phyloP scores from a whole-genome alignment of 371 early-diverging fungal genomes.

The Mortierella sp. region DNA sequence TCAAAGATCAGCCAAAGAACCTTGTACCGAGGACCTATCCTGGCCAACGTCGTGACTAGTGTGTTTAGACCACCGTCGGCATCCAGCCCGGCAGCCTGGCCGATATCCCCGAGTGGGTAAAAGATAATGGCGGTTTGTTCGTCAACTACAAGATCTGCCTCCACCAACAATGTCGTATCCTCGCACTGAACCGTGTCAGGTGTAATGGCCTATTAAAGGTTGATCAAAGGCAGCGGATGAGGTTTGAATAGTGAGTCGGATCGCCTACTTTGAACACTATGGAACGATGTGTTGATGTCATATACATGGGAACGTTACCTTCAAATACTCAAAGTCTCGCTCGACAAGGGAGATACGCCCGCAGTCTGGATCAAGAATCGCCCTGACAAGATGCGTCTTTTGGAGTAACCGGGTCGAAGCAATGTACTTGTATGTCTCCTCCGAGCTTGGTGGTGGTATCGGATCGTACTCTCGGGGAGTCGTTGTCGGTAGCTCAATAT shows the following conservation, averaged over 20 bases:
- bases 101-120: slow-evolving; percentile 34
- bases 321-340: slow-evolving; percentile 32
- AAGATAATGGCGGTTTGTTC: slow-evolving; percentile 27
- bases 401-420: slow-evolving; percentile 29
- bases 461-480: slow-evolving; percentile 16
- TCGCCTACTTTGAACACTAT: too few species aligned
- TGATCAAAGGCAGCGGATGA: neutral
- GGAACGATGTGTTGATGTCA: too few species aligned
- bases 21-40: slow-evolving; percentile 35
- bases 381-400: slow-evolving; percentile 23
- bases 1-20: slow-evolving; percentile 38
- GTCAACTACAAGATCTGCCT: slow-evolving; percentile 40
- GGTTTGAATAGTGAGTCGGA: too few species aligned
- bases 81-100: slow-evolving; percentile 21
- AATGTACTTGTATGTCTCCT: slow-evolving; percentile 24
- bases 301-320: too few species aligned
- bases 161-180: slow-evolving; percentile 6
- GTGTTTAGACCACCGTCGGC: slow-evolving; percentile 28
- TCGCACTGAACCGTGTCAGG: neutral
- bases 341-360: slow-evolving; percentile 22
- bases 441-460: neutral
- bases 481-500: too few species aligned
- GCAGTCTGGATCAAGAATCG: slow-evolving; percentile 20
- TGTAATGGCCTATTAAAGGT: neutral
- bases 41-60: slow-evolving; percentile 13